Evolutionary conservation across 257 asterid genomes (phyloP).

Genomic region (Primulina tabacum): DNA sequence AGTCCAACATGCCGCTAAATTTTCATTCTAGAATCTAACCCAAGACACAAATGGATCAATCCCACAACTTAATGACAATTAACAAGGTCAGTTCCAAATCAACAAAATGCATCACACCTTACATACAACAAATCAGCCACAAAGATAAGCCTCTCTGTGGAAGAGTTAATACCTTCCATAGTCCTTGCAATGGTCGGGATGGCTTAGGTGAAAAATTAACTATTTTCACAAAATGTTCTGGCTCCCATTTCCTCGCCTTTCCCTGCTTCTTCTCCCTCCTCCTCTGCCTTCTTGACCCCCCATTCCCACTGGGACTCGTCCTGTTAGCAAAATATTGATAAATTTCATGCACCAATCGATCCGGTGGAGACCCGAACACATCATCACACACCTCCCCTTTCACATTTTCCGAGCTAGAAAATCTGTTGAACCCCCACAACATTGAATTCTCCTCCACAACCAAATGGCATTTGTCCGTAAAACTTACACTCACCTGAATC

Average conservation of each 20-base stretch:
- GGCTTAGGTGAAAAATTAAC: conserved; percentile 65
- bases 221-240: conserved; percentile 72
- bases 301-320: conserved; percentile 77
- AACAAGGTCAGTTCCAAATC: too few relatives aligned
- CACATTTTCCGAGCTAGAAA: conserved; percentile 36
- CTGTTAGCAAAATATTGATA: conserved; percentile 78
- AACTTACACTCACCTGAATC: conserved; percentile 62
- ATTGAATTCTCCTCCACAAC: conserved; percentile 65
- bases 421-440: conserved; percentile 26
- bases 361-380: conserved; percentile 71
- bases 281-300: conserved; percentile 77
- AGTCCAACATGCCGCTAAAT: too few relatives aligned
- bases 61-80: neutral
- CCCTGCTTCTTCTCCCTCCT: conserved; percentile 76
- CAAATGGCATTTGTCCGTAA: conserved; percentile 57
- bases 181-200: conserved; percentile 17
- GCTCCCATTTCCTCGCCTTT: conserved; percentile 59
- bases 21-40: neutral
- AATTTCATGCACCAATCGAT: conserved; percentile 59
- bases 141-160: neutral
- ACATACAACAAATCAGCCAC: neutral
- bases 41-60: neutral
- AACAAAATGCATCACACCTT: neutral
- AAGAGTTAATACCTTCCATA: conserved; percentile 70
- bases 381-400: conserved; percentile 51